Evolutionary conservation across 176 grass and related monocot genomes (phyloP).

Genomic region (Carex myosuroides): DNA sequence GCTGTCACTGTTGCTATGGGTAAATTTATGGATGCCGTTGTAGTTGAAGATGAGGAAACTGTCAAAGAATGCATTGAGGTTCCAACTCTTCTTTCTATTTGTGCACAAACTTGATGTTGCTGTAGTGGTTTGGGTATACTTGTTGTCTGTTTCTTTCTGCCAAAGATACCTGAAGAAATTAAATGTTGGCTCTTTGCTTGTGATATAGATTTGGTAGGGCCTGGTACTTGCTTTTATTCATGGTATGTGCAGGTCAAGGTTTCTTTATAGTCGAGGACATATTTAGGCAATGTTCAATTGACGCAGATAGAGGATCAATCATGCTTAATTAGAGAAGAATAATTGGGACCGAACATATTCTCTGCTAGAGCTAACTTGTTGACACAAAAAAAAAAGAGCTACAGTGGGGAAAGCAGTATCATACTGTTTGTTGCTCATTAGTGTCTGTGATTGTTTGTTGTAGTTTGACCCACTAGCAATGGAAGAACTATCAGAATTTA

Average conservation of each 20-base stretch:
- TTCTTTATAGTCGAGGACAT: background rate
- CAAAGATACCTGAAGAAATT: background rate
- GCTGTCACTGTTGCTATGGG: conserved; percentile 99
- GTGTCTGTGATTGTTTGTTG: background rate
- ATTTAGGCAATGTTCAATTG: background rate
- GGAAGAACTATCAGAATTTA: background rate
- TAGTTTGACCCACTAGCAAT: background rate
- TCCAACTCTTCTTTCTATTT: background rate
- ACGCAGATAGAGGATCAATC: background rate
- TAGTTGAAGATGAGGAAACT: conserved; percentile 91
- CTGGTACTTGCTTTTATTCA: background rate
- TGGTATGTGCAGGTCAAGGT: background rate
- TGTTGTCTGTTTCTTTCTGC: background rate
- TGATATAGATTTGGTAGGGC: background rate
- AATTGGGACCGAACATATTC: background rate
- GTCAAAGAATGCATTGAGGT: conserved; percentile 99
- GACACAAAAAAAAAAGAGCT: background rate
- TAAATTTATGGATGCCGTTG: conserved; percentile 95
- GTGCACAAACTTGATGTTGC: background rate
- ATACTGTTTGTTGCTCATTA: background rate
- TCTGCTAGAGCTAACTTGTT: background rate
- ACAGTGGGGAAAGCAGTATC: background rate
- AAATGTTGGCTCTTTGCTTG: background rate
- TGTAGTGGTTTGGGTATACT: background rate
- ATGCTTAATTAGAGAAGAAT: background rate